These are phyloP conservation scores for Erysimum cheiri DNA, from an alignment of 441 rosid genomes.

Conservation along the genomic window DNA sequence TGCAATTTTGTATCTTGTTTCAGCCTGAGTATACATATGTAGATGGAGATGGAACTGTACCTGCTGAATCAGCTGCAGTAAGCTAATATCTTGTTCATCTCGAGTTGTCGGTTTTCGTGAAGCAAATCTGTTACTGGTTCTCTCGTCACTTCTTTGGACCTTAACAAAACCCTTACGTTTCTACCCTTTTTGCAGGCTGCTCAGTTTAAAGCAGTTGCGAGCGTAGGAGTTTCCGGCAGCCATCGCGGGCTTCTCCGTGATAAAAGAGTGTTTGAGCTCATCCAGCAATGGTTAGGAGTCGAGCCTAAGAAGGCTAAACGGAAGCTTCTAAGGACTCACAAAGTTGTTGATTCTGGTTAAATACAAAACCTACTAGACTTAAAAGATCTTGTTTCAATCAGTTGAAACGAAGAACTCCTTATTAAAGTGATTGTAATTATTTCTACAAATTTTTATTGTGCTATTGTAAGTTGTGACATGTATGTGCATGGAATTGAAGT, in stretches of 20 bases:
- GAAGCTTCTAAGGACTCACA: constrained; percentile 49
- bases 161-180: constrained; percentile 6
- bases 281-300: constrained; percentile 74
- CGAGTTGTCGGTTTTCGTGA: constrained; percentile 18
- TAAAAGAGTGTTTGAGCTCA: constrained; percentile 54
- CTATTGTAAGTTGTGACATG: constrained; percentile 23
- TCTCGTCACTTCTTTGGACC: constrained; percentile 13
- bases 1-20: constrained; percentile 27
- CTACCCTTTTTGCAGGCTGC: constrained; percentile 55
- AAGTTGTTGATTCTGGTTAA: constrained; percentile 51
- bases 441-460: neutral
- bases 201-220: constrained; percentile 62
- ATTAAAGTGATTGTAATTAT: constrained; percentile 15
- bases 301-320: constrained; percentile 48
- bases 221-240: constrained; percentile 63
- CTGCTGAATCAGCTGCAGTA: constrained; percentile 84
- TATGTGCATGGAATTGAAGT: constrained; percentile 4
- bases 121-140: constrained; percentile 18
- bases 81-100: constrained; percentile 28
- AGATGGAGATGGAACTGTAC: constrained; percentile 95
- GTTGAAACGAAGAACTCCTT: neutral
- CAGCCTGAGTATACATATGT: constrained; percentile 82
- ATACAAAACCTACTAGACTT: constrained; percentile 16
- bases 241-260: constrained; percentile 71
- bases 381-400: constrained; percentile 6